Base-by-base conservation (phyloP, 139 green algal genomes). In the Coelastrella sp. region DNA sequence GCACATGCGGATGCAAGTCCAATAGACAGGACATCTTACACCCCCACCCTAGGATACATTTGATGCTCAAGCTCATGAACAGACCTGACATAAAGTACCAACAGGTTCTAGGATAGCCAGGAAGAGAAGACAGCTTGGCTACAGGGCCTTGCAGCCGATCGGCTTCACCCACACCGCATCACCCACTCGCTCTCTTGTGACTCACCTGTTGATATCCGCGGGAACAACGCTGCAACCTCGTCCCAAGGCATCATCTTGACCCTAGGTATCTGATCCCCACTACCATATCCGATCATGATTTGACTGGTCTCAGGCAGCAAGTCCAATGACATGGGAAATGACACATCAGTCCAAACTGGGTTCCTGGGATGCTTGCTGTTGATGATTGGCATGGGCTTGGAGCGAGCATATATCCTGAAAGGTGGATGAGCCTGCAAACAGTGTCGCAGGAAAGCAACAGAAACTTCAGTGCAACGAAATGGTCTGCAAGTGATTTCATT, bases 311-410 rank as follows among this genome's bases (percentile, higher is more conserved):
- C 82, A 15, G 69, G 57, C 3, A 87, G 30, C 17, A 87, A 57
- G 41, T 87, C 82, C 71, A 87, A 25, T 19, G 69, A 82, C 82
- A 87, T 87, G 38, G 82, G 82, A 57, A 87, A 87, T 21, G 82
- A 87, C 17, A 87, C 82, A 41, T 53, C 41, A 6, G 69, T 82
- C 82, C 82, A 87, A 7, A 79, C 82, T 13, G 69, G 82, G 69
- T 87, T 87, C 53, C 82, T 69, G 21, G 82, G 82, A 32, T 87
- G 82, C 57, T 87, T 64, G 23, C 51, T 37, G 82, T 87, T 87
- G 57, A 87, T 82, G 53, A 87, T 87, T 57, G 82, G 82, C 82
- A 87, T 87, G 53, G 82, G 64, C 50, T 57, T 63, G 38, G 69
- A 83, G 50, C 43, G 35, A 3, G 69, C 53, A 41, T 81, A 87